Evolutionary conservation across 176 grass and related monocot species (phyloP).

Genomic region (Sorghum bicolor): Sorghum_bicolor_NCBIv3 NC_012873.2:53243501-53244000

Average conservation of each 20-base stretch:
- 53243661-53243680: neutral
- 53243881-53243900: neutral
- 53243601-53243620: neutral
- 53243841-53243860: neutral
- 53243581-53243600: neutral
- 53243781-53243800: neutral
- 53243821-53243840: neutral
- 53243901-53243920: neutral
- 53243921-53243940: neutral
- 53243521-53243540: neutral
- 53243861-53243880: neutral
- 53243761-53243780: neutral
- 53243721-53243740: neutral
- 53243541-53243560: neutral
- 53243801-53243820: constrained; percentile 3
- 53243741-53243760: neutral
- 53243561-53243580: neutral
- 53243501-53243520: neutral
- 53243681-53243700: neutral
- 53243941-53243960: neutral
- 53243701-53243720: neutral
- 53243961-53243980: neutral
- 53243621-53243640: too few species aligned
- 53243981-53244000: neutral
- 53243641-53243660: neutral